A percentile compares a stretch with the other conserved stretches of the same genome.
Evolutionary conservation across 1,139 yeast species (phyloP).

Genomic region (Sugiyamaella neomexicana): DNA sequence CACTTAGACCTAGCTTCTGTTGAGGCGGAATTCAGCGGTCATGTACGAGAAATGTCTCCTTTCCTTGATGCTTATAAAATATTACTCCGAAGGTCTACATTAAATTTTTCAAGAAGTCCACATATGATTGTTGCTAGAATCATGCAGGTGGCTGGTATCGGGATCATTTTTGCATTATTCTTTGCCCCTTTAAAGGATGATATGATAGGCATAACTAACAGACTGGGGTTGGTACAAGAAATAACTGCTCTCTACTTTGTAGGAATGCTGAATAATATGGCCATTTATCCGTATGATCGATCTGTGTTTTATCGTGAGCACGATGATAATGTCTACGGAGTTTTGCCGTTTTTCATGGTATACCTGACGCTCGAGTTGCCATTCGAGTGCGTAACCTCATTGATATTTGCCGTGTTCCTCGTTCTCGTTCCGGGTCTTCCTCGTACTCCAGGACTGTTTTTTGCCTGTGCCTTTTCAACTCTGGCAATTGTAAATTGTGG

Average conservation of each 20-base stretch:
- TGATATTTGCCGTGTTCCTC: slow-evolving; percentile 59
- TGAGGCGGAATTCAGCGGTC: slow-evolving; percentile 23
- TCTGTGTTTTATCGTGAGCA: slow-evolving; percentile 77
- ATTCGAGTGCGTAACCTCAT: slow-evolving; percentile 60
- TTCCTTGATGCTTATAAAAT: slow-evolving; percentile 45
- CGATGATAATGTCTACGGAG: slow-evolving; percentile 70
- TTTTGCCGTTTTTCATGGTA: slow-evolving; percentile 61
- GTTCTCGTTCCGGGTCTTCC: slow-evolving; percentile 76
- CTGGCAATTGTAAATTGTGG: slow-evolving; percentile 68
- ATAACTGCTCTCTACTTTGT: slow-evolving; percentile 70
- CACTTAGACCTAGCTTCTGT: slow-evolving; percentile 8
- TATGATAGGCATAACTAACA: slow-evolving; percentile 59
- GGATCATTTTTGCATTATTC: slow-evolving; percentile 63
- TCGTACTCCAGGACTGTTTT: slow-evolving; percentile 65
- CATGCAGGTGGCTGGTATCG: slow-evolving; percentile 66
- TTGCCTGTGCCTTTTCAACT: slow-evolving; percentile 59
- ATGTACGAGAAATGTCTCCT: slow-evolving; percentile 37
- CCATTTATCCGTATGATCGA: slow-evolving; percentile 72
- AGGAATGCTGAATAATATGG: slow-evolving; percentile 75
- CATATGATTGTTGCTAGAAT: slow-evolving; percentile 66
- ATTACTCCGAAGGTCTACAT: slow-evolving; percentile 47
- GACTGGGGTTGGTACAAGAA: slow-evolving; percentile 77
- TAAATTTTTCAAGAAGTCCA: slow-evolving; percentile 59
- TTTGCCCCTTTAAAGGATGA: slow-evolving; percentile 67
- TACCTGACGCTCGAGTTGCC: slow-evolving; percentile 74